These are phyloP conservation scores for Apiosordaria backusii DNA, from an alignment of 495 filamentous ascomycete species.

Conservation along the genomic window DNA sequence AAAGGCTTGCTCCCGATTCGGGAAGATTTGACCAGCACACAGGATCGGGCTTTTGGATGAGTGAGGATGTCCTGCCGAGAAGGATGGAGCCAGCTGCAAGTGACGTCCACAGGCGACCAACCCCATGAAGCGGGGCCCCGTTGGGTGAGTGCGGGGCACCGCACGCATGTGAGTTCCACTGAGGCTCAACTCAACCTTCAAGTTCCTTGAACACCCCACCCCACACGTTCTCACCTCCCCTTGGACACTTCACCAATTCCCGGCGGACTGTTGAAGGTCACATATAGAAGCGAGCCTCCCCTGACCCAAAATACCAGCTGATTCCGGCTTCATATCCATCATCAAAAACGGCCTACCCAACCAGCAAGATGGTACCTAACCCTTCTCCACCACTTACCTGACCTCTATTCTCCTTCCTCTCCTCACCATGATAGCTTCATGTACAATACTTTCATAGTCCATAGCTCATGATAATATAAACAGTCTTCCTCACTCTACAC, in stretches of 20 bases:
- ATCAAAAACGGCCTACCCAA: neutral
- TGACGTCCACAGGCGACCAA: neutral
- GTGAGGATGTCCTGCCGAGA: neutral
- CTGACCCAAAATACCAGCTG: too few relatives aligned
- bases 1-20: neutral
- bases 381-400: neutral
- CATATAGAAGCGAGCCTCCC: neutral
- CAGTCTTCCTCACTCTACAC: conserved; percentile 77
- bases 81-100: neutral
- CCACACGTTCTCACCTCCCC: neutral
- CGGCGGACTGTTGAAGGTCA: neutral
- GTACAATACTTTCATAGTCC: neutral
- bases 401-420: neutral
- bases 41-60: neutral
- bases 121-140: neutral
- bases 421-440: neutral
- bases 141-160: conserved; percentile 4
- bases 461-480: neutral
- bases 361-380: neutral
- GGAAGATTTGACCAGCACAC: neutral
- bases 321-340: neutral
- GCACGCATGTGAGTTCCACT: neutral
- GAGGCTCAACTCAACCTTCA: conserved; percentile 9
- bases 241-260: neutral
- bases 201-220: neutral